Conservation (phyloP, 1,139 yeast genomes). For the Yamadazyma jaroonii region DNA sequence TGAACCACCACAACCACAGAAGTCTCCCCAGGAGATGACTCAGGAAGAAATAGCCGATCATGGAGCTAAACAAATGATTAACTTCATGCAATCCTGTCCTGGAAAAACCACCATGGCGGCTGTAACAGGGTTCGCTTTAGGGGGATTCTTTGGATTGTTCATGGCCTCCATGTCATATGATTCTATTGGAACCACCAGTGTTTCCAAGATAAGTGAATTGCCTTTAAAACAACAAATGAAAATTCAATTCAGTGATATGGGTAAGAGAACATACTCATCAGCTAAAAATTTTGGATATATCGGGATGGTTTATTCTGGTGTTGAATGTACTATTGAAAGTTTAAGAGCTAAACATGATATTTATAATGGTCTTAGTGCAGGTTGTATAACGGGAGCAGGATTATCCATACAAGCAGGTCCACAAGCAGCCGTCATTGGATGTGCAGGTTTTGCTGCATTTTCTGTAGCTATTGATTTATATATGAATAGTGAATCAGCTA, state of each 20-base stretch:
- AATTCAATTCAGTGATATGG: slow-evolving; percentile 90
- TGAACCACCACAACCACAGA: slow-evolving; percentile 34
- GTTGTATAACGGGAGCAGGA: slow-evolving; percentile 93
- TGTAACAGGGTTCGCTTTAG: slow-evolving; percentile 90
- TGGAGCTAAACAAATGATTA: slow-evolving; percentile 84
- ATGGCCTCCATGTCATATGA: slow-evolving; percentile 94
- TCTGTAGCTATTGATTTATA: slow-evolving; percentile 91
- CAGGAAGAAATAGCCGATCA: slow-evolving; percentile 92
- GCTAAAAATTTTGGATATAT: slow-evolving; percentile 95
- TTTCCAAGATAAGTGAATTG: slow-evolving; percentile 63
- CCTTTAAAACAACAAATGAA: slow-evolving; percentile 94
- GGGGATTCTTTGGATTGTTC: slow-evolving; percentile 94
- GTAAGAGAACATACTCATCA: slow-evolving; percentile 74
- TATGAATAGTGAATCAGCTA: slow-evolving; percentile 79
- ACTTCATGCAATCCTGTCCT: slow-evolving; percentile 89
- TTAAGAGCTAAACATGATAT: slow-evolving; percentile 89
- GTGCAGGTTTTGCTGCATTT: slow-evolving; percentile 98
- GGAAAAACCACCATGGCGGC: slow-evolving; percentile 93
- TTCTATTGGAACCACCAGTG: slow-evolving; percentile 63
- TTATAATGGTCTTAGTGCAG: slow-evolving; percentile 89
- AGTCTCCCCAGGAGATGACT: slow-evolving; percentile 59
- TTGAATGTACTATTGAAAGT: slow-evolving; percentile 86
- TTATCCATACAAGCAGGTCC: slow-evolving; percentile 92
- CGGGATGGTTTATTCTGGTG: slow-evolving; percentile 92
- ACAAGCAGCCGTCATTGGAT: slow-evolving; percentile 84